These are phyloP conservation scores for Saccharomyces hybrid DNA, from an alignment of 1,139 yeast genomes.

Conservation along the genomic window DNA sequence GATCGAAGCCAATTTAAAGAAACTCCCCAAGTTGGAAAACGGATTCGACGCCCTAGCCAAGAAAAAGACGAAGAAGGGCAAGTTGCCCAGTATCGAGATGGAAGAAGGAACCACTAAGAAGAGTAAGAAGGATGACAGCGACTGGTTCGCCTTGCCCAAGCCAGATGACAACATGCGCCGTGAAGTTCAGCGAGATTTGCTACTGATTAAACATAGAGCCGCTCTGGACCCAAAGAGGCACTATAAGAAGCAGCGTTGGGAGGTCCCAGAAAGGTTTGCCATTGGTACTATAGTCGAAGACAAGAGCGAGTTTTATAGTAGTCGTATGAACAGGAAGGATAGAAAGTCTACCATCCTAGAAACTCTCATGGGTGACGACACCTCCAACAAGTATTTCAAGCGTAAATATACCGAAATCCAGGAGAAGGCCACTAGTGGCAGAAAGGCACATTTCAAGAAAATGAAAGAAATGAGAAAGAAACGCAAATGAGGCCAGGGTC, in stretches of 20 bases:
- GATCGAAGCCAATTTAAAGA: slow-evolving; percentile 24
- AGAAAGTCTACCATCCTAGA: slow-evolving; percentile 75
- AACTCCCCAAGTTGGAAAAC: slow-evolving; percentile 27
- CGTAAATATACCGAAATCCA: slow-evolving; percentile 79
- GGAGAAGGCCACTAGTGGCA: slow-evolving; percentile 64
- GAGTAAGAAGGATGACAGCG: slow-evolving; percentile 14
- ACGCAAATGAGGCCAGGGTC: neutral
- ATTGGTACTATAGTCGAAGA: slow-evolving; percentile 85
- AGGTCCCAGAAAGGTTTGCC: slow-evolving; percentile 72
- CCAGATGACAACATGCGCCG: slow-evolving; percentile 60
- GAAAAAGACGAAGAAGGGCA: slow-evolving; percentile 8
- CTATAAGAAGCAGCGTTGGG: slow-evolving; percentile 82
- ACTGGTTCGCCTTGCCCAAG: slow-evolving; percentile 82
- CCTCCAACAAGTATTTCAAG: slow-evolving; percentile 69
- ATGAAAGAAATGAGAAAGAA: slow-evolving; percentile 39
- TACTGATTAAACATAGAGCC: slow-evolving; percentile 73
- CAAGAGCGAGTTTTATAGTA: slow-evolving; percentile 65
- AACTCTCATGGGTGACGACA: slow-evolving; percentile 69
- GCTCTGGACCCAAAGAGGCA: slow-evolving; percentile 94
- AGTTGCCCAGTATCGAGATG: neutral
- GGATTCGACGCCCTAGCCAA: slow-evolving; percentile 24
- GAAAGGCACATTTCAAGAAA: slow-evolving; percentile 59
- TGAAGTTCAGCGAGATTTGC: slow-evolving; percentile 65
- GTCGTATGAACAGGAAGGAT: slow-evolving; percentile 62
- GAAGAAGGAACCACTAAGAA: slow-evolving; percentile 6